Evolutionary conservation across 768 basidiomycete genomes (phyloP).

Genomic region (Podaxis sp.): DNA sequence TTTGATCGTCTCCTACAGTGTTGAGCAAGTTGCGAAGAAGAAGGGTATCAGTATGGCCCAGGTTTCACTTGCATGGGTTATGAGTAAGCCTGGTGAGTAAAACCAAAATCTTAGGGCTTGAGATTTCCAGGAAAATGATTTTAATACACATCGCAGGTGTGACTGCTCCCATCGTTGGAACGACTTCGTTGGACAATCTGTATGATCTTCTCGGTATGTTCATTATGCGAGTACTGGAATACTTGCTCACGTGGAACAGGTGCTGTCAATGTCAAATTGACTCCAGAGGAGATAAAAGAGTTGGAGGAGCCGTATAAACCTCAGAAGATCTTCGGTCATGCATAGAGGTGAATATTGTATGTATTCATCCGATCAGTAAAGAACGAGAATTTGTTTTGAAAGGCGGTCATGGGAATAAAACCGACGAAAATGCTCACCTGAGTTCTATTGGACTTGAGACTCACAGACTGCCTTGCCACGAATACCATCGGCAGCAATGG

Average conservation of each 20-base stretch:
- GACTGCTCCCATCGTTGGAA: slow-evolving; percentile 54
- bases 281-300: slow-evolving; percentile 23
- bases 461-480: too few species aligned
- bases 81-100: slow-evolving; percentile 33
- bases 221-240: background rate
- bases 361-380: too few species aligned
- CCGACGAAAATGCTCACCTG: too few species aligned
- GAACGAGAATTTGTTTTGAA: too few species aligned
- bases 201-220: slow-evolving; percentile 43
- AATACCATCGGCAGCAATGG: too few species aligned
- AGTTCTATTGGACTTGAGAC: too few species aligned
- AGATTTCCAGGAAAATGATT: too few species aligned
- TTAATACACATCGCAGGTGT: slow-evolving; percentile 25
- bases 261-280: slow-evolving; percentile 20
- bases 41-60: slow-evolving; percentile 52
- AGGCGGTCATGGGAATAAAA: too few species aligned
- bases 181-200: slow-evolving; percentile 44
- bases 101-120: too few species aligned
- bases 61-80: slow-evolving; percentile 46
- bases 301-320: slow-evolving; percentile 23
- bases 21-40: slow-evolving; percentile 52
- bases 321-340: background rate
- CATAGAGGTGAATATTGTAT: background rate
- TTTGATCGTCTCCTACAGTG: slow-evolving; percentile 22
- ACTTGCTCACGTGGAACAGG: slow-evolving; percentile 12